Conservation (phyloP, 2,329 filamentous ascomycete species). For the Phyllosticta citribraziliensis region DNA sequence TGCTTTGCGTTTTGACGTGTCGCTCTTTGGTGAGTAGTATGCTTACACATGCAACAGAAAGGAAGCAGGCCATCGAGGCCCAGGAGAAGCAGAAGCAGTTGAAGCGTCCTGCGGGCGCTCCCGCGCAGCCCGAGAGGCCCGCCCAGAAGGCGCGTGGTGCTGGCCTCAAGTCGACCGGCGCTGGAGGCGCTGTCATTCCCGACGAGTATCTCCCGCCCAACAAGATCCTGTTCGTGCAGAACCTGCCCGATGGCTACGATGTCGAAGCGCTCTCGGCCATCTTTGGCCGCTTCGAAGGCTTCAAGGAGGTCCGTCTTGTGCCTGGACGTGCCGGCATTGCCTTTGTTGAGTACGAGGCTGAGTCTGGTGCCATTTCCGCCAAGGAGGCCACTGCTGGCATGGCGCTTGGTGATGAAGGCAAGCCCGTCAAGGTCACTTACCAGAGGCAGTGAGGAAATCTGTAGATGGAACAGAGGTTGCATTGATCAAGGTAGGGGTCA, state of each 20-base stretch:
- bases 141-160: constrained; percentile 57
- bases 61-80: constrained; percentile 74
- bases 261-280: constrained; percentile 69
- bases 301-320: constrained; percentile 84
- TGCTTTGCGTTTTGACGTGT: not conserved
- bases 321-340: constrained; percentile 81
- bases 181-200: constrained; percentile 66
- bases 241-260: constrained; percentile 78
- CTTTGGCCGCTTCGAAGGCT: constrained; percentile 85
- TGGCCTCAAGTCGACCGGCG: constrained; percentile 65
- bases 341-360: constrained; percentile 92
- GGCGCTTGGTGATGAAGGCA: constrained; percentile 62
- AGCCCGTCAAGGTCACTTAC: constrained; percentile 89
- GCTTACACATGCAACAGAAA: constrained; percentile 36
- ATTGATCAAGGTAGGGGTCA: not conserved
- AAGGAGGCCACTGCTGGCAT: constrained; percentile 90
- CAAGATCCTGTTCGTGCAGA: constrained; percentile 91
- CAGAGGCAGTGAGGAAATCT: constrained; percentile 69
- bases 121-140: constrained; percentile 45
- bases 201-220: constrained; percentile 97
- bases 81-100: constrained; percentile 69
- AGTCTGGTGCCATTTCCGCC: constrained; percentile 79
- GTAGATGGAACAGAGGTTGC: not conserved
- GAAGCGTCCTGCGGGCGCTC: constrained; percentile 49
- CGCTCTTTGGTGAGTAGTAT: not conserved